These are phyloP conservation scores for Kandelia obovata DNA, from an alignment of 345 rosid genomes.

Conservation along the genomic window DNA sequence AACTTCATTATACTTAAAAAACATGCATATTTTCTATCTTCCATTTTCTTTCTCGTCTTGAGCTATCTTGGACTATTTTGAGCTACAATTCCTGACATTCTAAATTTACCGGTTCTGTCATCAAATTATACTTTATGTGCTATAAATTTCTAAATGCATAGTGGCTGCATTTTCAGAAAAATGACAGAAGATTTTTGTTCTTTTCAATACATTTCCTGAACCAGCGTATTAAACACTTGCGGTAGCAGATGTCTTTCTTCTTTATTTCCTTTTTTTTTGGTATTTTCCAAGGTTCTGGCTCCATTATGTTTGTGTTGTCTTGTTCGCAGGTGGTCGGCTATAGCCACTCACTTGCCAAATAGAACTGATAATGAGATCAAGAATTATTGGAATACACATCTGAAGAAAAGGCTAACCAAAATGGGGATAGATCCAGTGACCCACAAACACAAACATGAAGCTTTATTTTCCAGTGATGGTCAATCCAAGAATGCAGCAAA, in stretches of 20 bases:
- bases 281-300: neutral
- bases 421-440: slow-evolving; percentile 22
- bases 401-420: slow-evolving; percentile 11
- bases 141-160: too few species aligned
- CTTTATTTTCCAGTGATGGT: neutral
- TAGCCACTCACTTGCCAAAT: slow-evolving; percentile 19
- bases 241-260: neutral
- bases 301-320: neutral
- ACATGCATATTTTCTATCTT: too few species aligned
- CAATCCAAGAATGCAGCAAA: slow-evolving; percentile 44
- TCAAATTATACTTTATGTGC: too few species aligned
- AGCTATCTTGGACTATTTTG: too few species aligned
- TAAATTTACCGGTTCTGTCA: too few species aligned
- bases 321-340: slow-evolving; percentile 24
- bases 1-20: too few species aligned
- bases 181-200: too few species aligned
- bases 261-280: neutral
- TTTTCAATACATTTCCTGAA: too few species aligned
- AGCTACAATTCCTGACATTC: too few species aligned
- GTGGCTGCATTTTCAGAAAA: too few species aligned
- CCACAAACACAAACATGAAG: slow-evolving; percentile 13
- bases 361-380: slow-evolving; percentile 23
- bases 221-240: too few species aligned
- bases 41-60: too few species aligned
- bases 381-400: slow-evolving; percentile 25